A percentile compares a stretch with the other conserved stretches of the same genome.
Evolutionary conservation across 495 filamentous ascomycete genomes (phyloP).

Genomic region (Penicillium steckii): DNA sequence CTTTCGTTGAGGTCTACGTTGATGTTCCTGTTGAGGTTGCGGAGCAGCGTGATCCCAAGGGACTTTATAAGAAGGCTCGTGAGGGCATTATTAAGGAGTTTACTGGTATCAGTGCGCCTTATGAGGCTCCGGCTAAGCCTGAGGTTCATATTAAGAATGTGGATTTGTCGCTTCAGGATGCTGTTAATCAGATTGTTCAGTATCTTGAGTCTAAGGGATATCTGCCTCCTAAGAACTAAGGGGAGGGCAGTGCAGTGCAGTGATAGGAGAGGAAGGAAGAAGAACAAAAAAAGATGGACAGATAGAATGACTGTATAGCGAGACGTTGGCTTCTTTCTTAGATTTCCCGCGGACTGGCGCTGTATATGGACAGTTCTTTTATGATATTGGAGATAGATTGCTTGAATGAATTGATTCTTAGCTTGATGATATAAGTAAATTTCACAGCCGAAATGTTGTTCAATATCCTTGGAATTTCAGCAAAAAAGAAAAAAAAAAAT

Average conservation of each 20-base stretch:
- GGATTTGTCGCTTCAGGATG: slow-evolving; percentile 77
- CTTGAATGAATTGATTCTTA: not conserved
- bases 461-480: not conserved
- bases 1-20: slow-evolving; percentile 91
- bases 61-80: slow-evolving; percentile 93
- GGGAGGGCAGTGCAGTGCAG: too few species aligned
- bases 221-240: slow-evolving; percentile 54
- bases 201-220: slow-evolving; percentile 70
- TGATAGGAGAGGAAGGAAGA: too few species aligned
- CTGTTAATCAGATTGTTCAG: slow-evolving; percentile 75
- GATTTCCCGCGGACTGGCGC: slow-evolving; percentile 16
- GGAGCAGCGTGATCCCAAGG: slow-evolving; percentile 96
- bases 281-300: not conserved
- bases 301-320: too few species aligned
- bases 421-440: too few species aligned
- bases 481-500: not conserved
- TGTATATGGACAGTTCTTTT: slow-evolving; percentile 9
- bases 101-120: slow-evolving; percentile 87
- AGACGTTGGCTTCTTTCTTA: not conserved
- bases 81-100: slow-evolving; percentile 95
- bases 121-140: slow-evolving; percentile 82
- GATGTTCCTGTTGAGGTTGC: slow-evolving; percentile 86
- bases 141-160: slow-evolving; percentile 83
- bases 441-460: too few species aligned
- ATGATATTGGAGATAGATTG: slow-evolving; percentile 3